Base-by-base conservation (phyloP, 345 rosid genomes). In the Rhizophora mangle region DNA sequence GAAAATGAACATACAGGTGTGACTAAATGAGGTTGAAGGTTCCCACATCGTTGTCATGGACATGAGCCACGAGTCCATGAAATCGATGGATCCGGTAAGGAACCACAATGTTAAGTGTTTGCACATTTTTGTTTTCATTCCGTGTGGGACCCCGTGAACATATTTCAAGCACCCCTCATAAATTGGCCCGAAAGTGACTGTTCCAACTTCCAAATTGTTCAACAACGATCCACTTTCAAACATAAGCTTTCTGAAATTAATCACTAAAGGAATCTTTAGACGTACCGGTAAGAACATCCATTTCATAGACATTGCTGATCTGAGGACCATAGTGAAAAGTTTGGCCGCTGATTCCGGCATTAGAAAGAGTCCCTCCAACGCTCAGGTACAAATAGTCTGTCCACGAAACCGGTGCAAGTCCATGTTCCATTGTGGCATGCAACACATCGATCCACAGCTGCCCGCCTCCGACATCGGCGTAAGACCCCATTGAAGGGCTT, bases 311-410 rank as follows among this genome's bases (percentile, higher is more conserved):
- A 56, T 95, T 95, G 82, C 96, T 92, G 76, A 95, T 95, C 82
- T 92, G 99, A 59, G 99, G 99, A 64, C 99, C 97, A 65, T 87
- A 86, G 31, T 87, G 86, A 77, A 95, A 95, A 65, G 93, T 90
- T 69, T 92, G 97, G 65, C 99, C 99, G 54, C 99, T 89, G 63
- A 92, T 86, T 75, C 99, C 99, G 22, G 91, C 99, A 80, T 90
- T 89, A 21, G 97, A 95, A 62, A 95, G 86, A 43, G 97, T 95
- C 47, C 99, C 99, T 20, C 99, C 99, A 52, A 92, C 97, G 2
- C 88, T 95, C 56, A 95, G 89, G 79, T 87, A 87, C 70, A 95
- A 83, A 81, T 89, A 95, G 80, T 95, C 99, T 8, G 99, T 88
- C 96, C 96, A 95, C 24, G 99, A 92, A 67, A 85, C 87, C 34